Evolutionary conservation across 345 rosid species (phyloP).

Genomic region (Syzygium grande): DNA sequence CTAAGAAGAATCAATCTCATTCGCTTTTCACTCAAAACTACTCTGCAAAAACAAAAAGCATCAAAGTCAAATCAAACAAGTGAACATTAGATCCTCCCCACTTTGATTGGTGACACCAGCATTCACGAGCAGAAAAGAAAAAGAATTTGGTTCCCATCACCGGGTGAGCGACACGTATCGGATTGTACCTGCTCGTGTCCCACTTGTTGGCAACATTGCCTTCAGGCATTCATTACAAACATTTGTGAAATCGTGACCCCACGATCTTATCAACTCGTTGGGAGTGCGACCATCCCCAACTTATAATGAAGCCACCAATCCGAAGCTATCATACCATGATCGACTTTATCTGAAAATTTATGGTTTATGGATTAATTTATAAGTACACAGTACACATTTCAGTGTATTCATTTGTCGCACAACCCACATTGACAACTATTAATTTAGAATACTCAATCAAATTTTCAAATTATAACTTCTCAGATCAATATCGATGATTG

Average conservation of each 20-base stretch:
- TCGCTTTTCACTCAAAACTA: not conserved
- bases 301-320: not conserved
- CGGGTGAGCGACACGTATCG: conserved; percentile 3
- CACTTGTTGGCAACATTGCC: not conserved
- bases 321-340: not conserved
- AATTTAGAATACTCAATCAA: not conserved
- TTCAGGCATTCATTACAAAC: not conserved
- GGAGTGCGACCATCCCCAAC: not conserved
- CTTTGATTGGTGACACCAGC: not conserved
- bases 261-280: not conserved
- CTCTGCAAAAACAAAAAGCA: not conserved
- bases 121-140: not conserved
- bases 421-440: not conserved
- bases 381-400: not conserved
- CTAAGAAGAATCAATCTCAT: not conserved
- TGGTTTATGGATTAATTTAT: not conserved
- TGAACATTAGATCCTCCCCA: not conserved
- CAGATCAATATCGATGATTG: not conserved
- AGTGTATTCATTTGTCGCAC: not conserved
- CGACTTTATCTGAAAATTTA: not conserved
- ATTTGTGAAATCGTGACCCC: not conserved
- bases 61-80: not conserved
- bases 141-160: not conserved
- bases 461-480: not conserved
- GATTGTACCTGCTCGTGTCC: not conserved